Conservation (phyloP, 1,139 yeast genomes). For the Lodderomyces theae region DNA sequence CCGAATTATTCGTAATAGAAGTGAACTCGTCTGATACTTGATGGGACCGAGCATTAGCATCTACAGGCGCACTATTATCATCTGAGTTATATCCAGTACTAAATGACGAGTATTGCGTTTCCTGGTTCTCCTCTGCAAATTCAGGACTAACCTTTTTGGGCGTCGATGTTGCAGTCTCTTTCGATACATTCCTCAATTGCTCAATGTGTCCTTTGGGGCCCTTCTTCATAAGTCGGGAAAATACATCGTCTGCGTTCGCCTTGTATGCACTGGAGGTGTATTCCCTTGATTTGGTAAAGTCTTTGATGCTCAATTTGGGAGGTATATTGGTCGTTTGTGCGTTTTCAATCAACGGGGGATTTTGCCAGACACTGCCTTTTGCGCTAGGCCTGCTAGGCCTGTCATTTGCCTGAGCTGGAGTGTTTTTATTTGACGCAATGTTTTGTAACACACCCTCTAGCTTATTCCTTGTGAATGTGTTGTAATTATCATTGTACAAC, state of each 20-base stretch:
- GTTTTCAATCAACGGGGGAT: conserved; percentile 8
- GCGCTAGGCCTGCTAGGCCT: neutral
- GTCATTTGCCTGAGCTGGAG: too few species aligned
- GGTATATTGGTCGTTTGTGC: conserved; percentile 10
- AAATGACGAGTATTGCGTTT: conserved; percentile 28
- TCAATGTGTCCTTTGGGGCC: conserved; percentile 19
- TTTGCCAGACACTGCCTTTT: neutral
- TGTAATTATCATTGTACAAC: conserved; percentile 36
- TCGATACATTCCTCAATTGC: conserved; percentile 11
- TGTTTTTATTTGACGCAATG: conserved; percentile 16
- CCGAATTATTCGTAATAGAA: neutral
- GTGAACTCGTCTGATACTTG: neutral
- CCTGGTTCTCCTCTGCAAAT: neutral
- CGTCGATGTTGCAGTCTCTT: conserved; percentile 37
- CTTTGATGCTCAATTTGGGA: conserved; percentile 31
- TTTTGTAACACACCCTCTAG: conserved; percentile 32
- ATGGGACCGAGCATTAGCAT: neutral
- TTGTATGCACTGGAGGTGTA: conserved; percentile 37
- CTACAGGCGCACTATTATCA: conserved; percentile 16
- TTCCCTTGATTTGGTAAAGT: conserved; percentile 30
- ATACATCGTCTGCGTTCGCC: conserved; percentile 39
- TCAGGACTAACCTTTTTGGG: conserved; percentile 25
- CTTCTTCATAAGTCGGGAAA: conserved; percentile 38
- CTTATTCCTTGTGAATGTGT: conserved; percentile 42
- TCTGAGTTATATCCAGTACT: conserved; percentile 32